Evolutionary conservation across 2,329 filamentous ascomycete species (phyloP).

Genomic region (Plectosphaerella cucumerina): DNA sequence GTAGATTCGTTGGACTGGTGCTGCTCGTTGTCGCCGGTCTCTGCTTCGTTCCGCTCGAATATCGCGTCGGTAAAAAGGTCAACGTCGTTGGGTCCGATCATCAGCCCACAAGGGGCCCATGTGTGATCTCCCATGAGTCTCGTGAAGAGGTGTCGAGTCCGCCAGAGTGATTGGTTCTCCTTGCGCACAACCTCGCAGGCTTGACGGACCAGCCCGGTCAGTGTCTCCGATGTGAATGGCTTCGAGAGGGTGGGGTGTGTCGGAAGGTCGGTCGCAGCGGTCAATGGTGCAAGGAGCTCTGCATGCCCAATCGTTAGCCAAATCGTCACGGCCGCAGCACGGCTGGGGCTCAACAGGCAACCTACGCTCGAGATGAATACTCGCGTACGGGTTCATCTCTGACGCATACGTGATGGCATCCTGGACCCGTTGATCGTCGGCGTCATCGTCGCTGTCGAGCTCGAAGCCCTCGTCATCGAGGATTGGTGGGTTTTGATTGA

Average conservation of each 20-base stretch:
- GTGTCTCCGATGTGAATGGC: constrained; percentile 69
- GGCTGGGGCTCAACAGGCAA: constrained; percentile 8
- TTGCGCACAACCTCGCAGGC: constrained; percentile 68
- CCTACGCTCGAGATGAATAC: constrained; percentile 67
- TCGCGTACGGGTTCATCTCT: constrained; percentile 70
- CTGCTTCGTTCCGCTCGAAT: not conserved
- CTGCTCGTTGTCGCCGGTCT: not conserved
- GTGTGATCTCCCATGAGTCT: constrained; percentile 71
- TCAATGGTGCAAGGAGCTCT: constrained; percentile 74
- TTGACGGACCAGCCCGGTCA: constrained; percentile 67
- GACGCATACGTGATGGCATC: constrained; percentile 60
- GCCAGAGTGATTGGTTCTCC: constrained; percentile 69
- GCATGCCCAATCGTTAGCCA: constrained; percentile 14
- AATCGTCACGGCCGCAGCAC: not conserved
- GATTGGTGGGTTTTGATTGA: constrained; percentile 68
- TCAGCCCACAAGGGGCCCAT: constrained; percentile 58
- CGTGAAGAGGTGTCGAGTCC: constrained; percentile 69
- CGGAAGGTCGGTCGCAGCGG: constrained; percentile 68
- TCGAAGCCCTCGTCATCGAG: constrained; percentile 77
- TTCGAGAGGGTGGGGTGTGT: constrained; percentile 70
- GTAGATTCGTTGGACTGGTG: not conserved
- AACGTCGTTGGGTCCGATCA: constrained; percentile 53
- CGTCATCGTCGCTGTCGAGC: constrained; percentile 63
- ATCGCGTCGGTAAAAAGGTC: constrained; percentile 45
- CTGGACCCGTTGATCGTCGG: constrained; percentile 58